Percentiles rank a stretch among this genome's conserved stretches.
Conservation (phyloP, 306 rosid species). For the Cucurbita moschata region DNA sequence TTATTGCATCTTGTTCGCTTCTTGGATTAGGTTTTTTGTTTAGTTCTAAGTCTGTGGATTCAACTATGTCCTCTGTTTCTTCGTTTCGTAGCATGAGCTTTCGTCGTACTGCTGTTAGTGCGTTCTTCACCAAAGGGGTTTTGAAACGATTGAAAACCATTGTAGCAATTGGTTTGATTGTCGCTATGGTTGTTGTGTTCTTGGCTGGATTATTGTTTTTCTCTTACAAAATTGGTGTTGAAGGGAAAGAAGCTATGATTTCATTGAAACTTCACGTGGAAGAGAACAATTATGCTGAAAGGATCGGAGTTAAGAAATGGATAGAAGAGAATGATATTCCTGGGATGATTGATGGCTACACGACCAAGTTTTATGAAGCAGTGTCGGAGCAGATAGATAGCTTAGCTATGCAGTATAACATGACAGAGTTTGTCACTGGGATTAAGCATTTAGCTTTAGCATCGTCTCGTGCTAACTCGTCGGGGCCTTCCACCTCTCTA, state of each 20-base stretch:
- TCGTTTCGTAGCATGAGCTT: slow-evolving; percentile 60
- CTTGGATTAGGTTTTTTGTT: slow-evolving; percentile 51
- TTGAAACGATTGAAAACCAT: slow-evolving; percentile 49
- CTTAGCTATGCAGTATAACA: slow-evolving; percentile 73
- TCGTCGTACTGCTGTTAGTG: slow-evolving; percentile 43
- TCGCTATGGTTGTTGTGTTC: slow-evolving; percentile 69
- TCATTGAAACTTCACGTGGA: slow-evolving; percentile 68
- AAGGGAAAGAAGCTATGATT: slow-evolving; percentile 86
- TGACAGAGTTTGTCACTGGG: slow-evolving; percentile 73
- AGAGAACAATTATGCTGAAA: slow-evolving; percentile 76
- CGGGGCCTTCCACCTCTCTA: slow-evolving; percentile 24
- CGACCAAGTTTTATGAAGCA: slow-evolving; percentile 61
- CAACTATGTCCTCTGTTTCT: slow-evolving; percentile 67
- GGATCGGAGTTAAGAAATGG: slow-evolving; percentile 71
- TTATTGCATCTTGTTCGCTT: slow-evolving; percentile 40
- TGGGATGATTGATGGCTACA: slow-evolving; percentile 68
- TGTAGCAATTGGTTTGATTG: slow-evolving; percentile 69
- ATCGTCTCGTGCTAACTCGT: slow-evolving; percentile 26
- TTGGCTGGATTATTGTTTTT: slow-evolving; percentile 56
- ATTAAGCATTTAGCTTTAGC: slow-evolving; percentile 64
- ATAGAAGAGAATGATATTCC: slow-evolving; percentile 93
- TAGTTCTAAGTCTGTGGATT: slow-evolving; percentile 49
- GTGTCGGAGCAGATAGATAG: slow-evolving; percentile 74
- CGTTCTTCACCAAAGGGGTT: slow-evolving; percentile 54
- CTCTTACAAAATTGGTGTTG: slow-evolving; percentile 85